Evolutionary conservation across 352 stramenopile genomes (phyloP).

Genomic region (Pythium rishiriense): DNA sequence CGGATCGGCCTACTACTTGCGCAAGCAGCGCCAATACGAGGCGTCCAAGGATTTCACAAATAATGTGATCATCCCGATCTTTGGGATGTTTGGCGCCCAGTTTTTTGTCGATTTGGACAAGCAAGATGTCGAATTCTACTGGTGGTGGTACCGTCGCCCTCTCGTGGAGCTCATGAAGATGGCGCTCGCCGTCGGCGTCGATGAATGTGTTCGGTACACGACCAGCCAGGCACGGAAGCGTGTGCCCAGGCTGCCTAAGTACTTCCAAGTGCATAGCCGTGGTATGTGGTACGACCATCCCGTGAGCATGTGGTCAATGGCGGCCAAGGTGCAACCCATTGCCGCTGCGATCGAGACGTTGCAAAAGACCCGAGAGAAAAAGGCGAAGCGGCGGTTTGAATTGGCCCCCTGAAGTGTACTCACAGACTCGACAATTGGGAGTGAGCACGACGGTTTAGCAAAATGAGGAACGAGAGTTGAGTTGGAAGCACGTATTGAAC

Average conservation of each 20-base stretch:
- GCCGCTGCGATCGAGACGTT: neutral
- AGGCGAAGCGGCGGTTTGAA: neutral
- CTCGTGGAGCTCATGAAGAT: slow-evolving; percentile 8
- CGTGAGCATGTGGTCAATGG: slow-evolving; percentile 13
- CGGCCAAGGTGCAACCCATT: neutral
- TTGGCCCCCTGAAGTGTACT: no score
- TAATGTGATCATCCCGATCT: slow-evolving; percentile 12
- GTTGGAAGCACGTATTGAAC: no score
- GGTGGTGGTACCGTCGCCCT: slow-evolving; percentile 21
- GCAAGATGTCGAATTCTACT: neutral
- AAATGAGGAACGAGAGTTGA: no score
- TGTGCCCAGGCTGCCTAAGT: neutral
- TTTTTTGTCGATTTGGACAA: slow-evolving; percentile 26
- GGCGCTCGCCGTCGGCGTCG: neutral
- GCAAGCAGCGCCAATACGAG: slow-evolving; percentile 8
- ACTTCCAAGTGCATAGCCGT: neutral
- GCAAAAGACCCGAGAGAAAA: neutral
- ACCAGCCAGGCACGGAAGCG: slow-evolving; percentile 6
- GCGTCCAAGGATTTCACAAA: neutral
- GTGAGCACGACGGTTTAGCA: no score
- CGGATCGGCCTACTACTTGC: neutral
- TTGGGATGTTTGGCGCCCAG: slow-evolving; percentile 11
- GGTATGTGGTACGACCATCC: neutral
- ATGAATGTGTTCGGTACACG: slow-evolving; percentile 7
- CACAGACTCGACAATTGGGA: no score